Evolutionary conservation across 169 alveolate genomes (phyloP), one percentile per base, ranked within the genome.

Genomic region (Plasmodium ovale): DNA sequence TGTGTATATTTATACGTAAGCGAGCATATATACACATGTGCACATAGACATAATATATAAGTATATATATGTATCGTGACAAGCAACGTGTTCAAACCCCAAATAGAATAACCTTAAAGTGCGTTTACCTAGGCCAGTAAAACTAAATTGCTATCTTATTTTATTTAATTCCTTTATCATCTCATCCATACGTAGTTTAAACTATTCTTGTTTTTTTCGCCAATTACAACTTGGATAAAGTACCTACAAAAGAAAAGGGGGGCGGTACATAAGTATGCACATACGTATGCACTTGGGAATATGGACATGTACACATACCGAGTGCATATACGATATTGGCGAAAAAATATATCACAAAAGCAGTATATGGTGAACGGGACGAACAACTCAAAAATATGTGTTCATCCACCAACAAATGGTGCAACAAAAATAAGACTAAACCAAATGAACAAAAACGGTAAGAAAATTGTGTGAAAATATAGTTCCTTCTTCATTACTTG

Each of bases 181-280:
- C 82, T 29, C 58, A 65, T 31, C 90, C 84, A 51, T 42, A 60
- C 64, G 29, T 59, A 59, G 37, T 59, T 73, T 35, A 16, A 10
- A 73, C 35, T 60, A 44, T 59, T 82, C 47, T 82, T 82, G 62
- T 59, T 82, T 82, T 82, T 82, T 65, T 82, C 90, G 58, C 44
- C 53, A 69, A 59, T 37, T 12, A 56, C 71, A 47, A 65, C 77
- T 33, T 65, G 82, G 58, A 82, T 65, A 59, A 82, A 82, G 39
- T 65, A 65, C 82, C 90, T 82, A 69, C 33, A 16, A 21, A 1
- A 1, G 27, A 12, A 67, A 62, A 23, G 19, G 9, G 31, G 27
- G 14, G 31, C 2, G 35, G 10, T 64, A 33, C 42, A 47, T 9
- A 70, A 49, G 16, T 31, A 53, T 19, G 37, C 27, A 42, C 7